Evolutionary conservation across 2,329 filamentous ascomycete species (phyloP).

Genomic region (Alternaria tenuissima): DNA sequence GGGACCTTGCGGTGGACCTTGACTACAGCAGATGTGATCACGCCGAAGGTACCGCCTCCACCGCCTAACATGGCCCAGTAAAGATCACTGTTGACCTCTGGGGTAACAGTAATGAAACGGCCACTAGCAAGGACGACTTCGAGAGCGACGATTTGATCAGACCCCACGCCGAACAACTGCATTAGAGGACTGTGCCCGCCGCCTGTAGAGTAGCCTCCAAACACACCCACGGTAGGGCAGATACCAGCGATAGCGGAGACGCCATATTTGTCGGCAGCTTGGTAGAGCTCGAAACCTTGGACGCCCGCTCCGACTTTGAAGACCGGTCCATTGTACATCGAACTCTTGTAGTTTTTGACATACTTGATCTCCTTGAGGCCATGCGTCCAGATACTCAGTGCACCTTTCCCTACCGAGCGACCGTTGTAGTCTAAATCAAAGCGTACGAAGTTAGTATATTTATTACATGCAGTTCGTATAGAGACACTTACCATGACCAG

Average conservation of each 20-base stretch:
- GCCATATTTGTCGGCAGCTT: conserved; percentile 41
- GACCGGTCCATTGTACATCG: conserved; percentile 37
- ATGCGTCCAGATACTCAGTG: conserved; percentile 43
- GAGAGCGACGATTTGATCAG: conserved; percentile 49
- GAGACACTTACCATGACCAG: conserved; percentile 30
- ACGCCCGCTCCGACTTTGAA: conserved; percentile 46
- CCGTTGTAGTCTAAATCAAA: conserved; percentile 31
- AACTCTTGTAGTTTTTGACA: conserved; percentile 34
- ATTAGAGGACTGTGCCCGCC: conserved; percentile 65
- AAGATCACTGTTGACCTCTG: conserved; percentile 47
- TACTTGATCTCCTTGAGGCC: conserved; percentile 42
- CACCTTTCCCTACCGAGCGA: conserved; percentile 38
- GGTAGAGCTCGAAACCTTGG: conserved; percentile 41
- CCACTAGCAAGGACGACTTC: conserved; percentile 45
- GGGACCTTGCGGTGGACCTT: conserved; percentile 44
- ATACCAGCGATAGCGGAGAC: conserved; percentile 38
- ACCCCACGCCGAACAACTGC: conserved; percentile 52
- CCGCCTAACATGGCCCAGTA: conserved; percentile 52
- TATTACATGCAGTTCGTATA: too few species aligned
- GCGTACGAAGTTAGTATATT: too few species aligned
- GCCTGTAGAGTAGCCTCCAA: conserved; percentile 52
- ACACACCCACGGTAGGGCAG: conserved; percentile 62
- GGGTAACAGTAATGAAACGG: conserved; percentile 35
- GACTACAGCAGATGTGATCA: conserved; percentile 45
- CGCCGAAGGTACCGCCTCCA: conserved; percentile 47